phyloP scores from a whole-genome alignment of 208 protist genomes.

The Leishmania martiniquensis region DNA sequence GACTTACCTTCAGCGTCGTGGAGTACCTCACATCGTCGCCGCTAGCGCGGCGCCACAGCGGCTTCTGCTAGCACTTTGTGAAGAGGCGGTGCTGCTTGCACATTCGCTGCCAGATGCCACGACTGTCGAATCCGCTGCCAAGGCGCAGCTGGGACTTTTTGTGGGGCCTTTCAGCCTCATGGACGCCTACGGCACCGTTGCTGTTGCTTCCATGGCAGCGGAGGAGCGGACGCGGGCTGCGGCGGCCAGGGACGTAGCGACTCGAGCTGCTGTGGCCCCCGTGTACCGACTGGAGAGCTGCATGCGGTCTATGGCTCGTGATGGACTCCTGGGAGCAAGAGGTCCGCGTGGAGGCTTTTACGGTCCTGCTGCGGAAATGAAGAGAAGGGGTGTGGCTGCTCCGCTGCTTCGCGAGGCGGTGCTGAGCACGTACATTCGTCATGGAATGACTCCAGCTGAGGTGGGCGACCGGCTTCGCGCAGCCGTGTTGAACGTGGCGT shows the following conservation, averaged over 20 bases:
- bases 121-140: constrained; percentile 49
- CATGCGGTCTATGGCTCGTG: constrained; percentile 37
- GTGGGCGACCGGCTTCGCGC: constrained; percentile 61
- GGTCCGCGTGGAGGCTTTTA: constrained; percentile 61
- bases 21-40: constrained; percentile 56
- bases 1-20: constrained; percentile 48
- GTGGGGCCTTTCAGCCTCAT: constrained; percentile 55
- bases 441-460: constrained; percentile 32
- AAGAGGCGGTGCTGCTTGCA: constrained; percentile 43
- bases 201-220: constrained; percentile 41
- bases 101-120: constrained; percentile 24
- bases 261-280: neutral
- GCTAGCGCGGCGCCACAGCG: constrained; percentile 38
- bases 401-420: constrained; percentile 23
- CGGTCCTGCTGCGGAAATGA: constrained; percentile 16
- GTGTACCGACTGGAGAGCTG: constrained; percentile 17
- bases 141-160: constrained; percentile 42
- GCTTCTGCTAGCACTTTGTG: constrained; percentile 47
- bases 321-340: constrained; percentile 41
- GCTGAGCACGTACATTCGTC: constrained; percentile 38
- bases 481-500: constrained; percentile 66
- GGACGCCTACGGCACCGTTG: constrained; percentile 48
- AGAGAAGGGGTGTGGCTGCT: neutral
- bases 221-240: constrained; percentile 13
- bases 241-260: neutral